These are phyloP conservation scores for Entomortierella parvispora DNA, from an alignment of 192 early-diverging fungal species.

Conservation along the genomic window DNA sequence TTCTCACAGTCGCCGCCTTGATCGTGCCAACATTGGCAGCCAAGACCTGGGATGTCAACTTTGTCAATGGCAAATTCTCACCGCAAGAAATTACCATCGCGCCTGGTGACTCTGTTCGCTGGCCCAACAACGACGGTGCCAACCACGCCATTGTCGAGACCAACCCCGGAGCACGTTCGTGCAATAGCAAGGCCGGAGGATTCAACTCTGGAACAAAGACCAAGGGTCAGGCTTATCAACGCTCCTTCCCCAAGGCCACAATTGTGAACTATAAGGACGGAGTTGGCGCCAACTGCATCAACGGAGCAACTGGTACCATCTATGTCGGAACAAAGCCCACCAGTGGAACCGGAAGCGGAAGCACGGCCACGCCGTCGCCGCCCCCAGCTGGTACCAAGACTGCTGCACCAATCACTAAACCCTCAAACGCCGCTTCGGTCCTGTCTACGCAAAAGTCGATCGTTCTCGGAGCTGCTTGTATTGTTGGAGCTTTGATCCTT, in stretches of 20 bases:
- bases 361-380: background rate
- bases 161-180: conserved; percentile 13
- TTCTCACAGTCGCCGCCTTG: conserved; percentile 1
- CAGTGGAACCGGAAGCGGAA: background rate
- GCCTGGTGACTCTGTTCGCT: conserved; percentile 40
- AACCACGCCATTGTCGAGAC: conserved; percentile 44
- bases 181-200: conserved; percentile 25
- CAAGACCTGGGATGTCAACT: conserved; percentile 34
- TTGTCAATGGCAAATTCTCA: conserved; percentile 13
- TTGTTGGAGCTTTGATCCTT: conserved; percentile 17
- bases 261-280: conserved; percentile 48
- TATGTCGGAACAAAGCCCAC: conserved; percentile 17
- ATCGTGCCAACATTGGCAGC: conserved; percentile 18
- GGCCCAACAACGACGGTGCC: conserved; percentile 31
- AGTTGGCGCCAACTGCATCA: conserved; percentile 28
- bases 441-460: conserved; percentile 11
- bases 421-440: conserved; percentile 4
- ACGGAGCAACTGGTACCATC: conserved; percentile 25
- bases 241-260: conserved; percentile 1
- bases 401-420: conserved; percentile 3
- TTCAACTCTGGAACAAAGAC: conserved; percentile 41
- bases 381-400: conserved; percentile 1
- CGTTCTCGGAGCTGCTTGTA: conserved; percentile 9
- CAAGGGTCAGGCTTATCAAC: conserved; percentile 22
- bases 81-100: conserved; percentile 20